These are phyloP conservation scores for Chrysanthemum makinoi DNA, from an alignment of 129 eudicot genomes.

Conservation along the genomic window DNA sequence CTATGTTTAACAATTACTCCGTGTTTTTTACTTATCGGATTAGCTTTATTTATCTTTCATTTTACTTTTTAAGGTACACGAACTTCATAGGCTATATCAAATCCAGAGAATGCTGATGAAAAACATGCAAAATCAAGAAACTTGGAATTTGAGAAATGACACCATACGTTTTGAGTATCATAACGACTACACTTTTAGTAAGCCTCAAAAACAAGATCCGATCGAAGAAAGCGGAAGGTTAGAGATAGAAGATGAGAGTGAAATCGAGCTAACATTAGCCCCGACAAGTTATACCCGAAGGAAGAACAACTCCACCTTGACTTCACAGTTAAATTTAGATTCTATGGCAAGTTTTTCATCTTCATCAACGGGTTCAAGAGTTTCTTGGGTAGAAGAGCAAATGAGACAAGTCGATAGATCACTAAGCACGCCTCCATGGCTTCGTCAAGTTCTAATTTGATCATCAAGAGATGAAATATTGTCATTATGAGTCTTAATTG, in stretches of 20 bases:
- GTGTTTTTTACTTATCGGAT: too few species aligned
- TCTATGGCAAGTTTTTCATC: conserved; percentile 32
- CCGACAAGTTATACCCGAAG: conserved; percentile 23
- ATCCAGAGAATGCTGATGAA: conserved; percentile 30
- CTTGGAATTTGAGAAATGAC: conserved; percentile 20
- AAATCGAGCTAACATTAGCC: conserved; percentile 38
- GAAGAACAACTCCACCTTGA: conserved; percentile 11
- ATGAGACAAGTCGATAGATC: conserved; percentile 25
- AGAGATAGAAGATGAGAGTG: conserved; percentile 27
- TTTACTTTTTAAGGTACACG: conserved; percentile 24
- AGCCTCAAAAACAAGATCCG: conserved; percentile 1
- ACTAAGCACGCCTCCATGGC: conserved; percentile 17
- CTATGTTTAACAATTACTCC: too few species aligned
- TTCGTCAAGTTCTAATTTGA: conserved; percentile 18
- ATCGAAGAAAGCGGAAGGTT: not conserved
- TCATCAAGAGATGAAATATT: not conserved
- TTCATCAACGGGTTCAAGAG: conserved; percentile 29
- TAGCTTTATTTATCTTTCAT: too few species aligned
- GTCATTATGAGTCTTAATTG: not conserved
- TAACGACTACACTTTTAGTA: conserved; percentile 12
- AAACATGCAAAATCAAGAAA: conserved; percentile 30
- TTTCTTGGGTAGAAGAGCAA: conserved; percentile 8
- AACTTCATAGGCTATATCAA: conserved; percentile 32
- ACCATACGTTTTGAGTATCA: conserved; percentile 5
- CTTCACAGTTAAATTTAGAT: conserved; percentile 9